These are phyloP conservation scores for Ramularia endophylla DNA, from an alignment of 2,329 filamentous ascomycete species.

Conservation along the genomic window DNA sequence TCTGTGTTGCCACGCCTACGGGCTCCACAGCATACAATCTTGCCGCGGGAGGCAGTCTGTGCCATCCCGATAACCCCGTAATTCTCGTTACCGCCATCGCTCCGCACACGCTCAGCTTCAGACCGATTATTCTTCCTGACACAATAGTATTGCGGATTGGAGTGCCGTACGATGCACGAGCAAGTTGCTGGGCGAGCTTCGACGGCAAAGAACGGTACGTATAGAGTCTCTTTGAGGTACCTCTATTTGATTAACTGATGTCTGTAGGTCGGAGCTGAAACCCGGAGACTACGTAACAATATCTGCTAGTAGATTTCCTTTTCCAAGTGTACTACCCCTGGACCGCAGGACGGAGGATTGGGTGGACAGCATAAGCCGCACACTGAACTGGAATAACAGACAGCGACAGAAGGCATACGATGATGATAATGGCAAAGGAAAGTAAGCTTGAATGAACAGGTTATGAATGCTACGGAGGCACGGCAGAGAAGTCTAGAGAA, in stretches of 20 bases:
- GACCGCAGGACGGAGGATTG: conserved; percentile 69
- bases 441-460: too few species aligned
- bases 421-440: conserved; percentile 19
- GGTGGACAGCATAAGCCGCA: conserved; percentile 74
- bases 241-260: not conserved
- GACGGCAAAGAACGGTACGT: conserved; percentile 75
- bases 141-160: conserved; percentile 90
- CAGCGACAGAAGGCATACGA: conserved; percentile 65
- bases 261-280: conserved; percentile 50
- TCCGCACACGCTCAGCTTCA: conserved; percentile 88
- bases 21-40: conserved; percentile 95
- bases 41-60: conserved; percentile 88
- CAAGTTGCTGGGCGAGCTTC: conserved; percentile 94
- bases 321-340: conserved; percentile 67
- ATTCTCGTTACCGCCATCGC: conserved; percentile 93
- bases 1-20: conserved; percentile 90
- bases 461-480: too few species aligned
- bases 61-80: conserved; percentile 93
- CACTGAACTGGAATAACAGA: conserved; percentile 74
- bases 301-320: conserved; percentile 72
- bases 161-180: conserved; percentile 88
- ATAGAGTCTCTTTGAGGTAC: not conserved
- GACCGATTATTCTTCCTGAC: conserved; percentile 93
- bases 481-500: too few species aligned
- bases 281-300: conserved; percentile 83